Evolutionary conservation across 306 rosid genomes (phyloP).

Genomic region (Abrus pulchellus): DNA sequence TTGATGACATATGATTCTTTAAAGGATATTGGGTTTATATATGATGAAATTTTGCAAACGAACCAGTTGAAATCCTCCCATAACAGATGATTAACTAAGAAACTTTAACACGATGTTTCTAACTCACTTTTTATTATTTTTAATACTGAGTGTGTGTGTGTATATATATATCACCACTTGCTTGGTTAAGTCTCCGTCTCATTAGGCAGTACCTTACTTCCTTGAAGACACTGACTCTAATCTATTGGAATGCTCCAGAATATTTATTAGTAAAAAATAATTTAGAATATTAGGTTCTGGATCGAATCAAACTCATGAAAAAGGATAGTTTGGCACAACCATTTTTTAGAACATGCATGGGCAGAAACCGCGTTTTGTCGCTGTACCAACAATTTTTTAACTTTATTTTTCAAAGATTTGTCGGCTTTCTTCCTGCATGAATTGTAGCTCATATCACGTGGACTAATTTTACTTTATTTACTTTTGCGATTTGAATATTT

Average conservation of each 20-base stretch:
- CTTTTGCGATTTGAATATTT: background rate
- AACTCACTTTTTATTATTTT: too few relatives aligned
- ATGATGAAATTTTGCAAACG: too few relatives aligned
- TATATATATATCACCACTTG: background rate
- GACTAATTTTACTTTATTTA: conserved; percentile 20
- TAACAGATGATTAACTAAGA: too few relatives aligned
- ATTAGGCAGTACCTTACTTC: conserved; percentile 38
- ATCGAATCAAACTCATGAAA: conserved; percentile 35
- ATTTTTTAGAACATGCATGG: conserved; percentile 9
- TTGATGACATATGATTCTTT: too few relatives aligned
- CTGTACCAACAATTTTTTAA: conserved; percentile 39
- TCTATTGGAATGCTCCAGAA: background rate
- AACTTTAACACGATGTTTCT: too few relatives aligned
- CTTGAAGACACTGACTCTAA: conserved; percentile 17
- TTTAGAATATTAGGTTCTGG: conserved; percentile 32
- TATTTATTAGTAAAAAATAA: background rate
- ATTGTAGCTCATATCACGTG: conserved; percentile 53
- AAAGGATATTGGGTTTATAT: too few relatives aligned
- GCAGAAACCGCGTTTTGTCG: conserved; percentile 68
- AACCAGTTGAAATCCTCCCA: too few relatives aligned
- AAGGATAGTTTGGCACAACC: conserved; percentile 31
- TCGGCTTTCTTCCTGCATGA: conserved; percentile 38
- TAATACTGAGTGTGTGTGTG: too few relatives aligned
- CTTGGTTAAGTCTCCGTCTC: background rate
- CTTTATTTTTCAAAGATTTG: conserved; percentile 3